Evolutionary conservation across 1,284 basidiomycete species (phyloP).

Genomic region (Fomitopsis betulina): DNA sequence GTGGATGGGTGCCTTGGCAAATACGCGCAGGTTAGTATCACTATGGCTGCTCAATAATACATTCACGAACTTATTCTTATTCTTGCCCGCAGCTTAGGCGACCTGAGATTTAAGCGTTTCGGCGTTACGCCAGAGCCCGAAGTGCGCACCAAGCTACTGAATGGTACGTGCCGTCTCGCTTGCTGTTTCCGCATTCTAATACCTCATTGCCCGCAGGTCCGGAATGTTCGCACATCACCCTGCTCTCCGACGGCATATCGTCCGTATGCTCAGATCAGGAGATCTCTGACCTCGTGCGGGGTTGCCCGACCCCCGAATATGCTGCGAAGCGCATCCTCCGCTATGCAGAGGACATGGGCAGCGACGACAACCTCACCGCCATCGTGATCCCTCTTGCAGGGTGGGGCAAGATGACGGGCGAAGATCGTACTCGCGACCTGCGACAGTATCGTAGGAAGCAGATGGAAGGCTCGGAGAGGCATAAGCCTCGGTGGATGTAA

Average conservation of each 20-base stretch:
- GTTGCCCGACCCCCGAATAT: conserved; percentile 64
- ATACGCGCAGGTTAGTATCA: conserved; percentile 75
- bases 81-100: conserved; percentile 65
- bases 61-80: not conserved
- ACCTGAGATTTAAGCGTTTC: conserved; percentile 84
- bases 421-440: conserved; percentile 78
- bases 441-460: conserved; percentile 76
- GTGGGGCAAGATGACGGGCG: conserved; percentile 80
- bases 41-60: not conserved
- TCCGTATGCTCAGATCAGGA: conserved; percentile 92
- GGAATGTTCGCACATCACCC: conserved; percentile 76
- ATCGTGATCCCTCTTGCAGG: conserved; percentile 92
- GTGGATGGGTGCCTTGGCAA: conserved; percentile 96
- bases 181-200: not conserved
- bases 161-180: conserved; percentile 42
- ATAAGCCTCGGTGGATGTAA: conserved; percentile 58
- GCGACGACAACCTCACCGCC: conserved; percentile 89
- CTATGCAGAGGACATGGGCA: conserved; percentile 89
- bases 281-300: conserved; percentile 85
- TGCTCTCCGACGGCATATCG: conserved; percentile 90
- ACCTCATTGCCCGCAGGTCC: conserved; percentile 40
- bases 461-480: conserved; percentile 70
- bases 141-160: conserved; percentile 75
- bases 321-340: conserved; percentile 83
- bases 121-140: conserved; percentile 96